Base-by-base conservation (phyloP, 192 early-diverging fungal genomes). In the Backusella sp. region DNA sequence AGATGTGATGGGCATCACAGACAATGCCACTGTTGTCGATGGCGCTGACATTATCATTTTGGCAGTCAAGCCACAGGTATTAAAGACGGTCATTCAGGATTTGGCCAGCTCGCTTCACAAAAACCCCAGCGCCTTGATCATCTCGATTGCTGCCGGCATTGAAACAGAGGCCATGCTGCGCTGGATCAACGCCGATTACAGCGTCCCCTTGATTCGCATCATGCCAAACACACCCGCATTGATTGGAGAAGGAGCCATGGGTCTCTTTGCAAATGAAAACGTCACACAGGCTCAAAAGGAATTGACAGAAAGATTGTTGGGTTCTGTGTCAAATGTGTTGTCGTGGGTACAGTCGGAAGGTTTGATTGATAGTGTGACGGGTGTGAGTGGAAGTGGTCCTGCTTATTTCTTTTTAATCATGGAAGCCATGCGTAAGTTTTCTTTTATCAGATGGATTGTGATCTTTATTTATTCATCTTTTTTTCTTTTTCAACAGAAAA, bases 221-320 rank as follows among this genome's bases (percentile, higher is more conserved):
- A 98, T 98, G 96, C 96, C 96, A 78, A 96, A 98, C 79, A 98
- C 96, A 34, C 96, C 96, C 11, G 92, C 95, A 6, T 80, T 98
- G 19, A 93, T 96, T 7, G 83, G 84, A 21, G 92, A 96, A 79
- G 96, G 96, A 19, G 96, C 94, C 0, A 85, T 94, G 4, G 95
- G 95, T 6, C 77, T 95, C 73, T 96, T 84, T 73, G 94, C 95
- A 1, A 86, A 88, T 26, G 46, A 72, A 3, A 80, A 73, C 2
- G 91, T 95, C 17, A 86, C 85, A 8, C 77, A 76, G 7, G 73
- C 56, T 19, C 94, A 96, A 79, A 88, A 89, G 39, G 53, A 84
- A 15, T 79, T 91, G 34, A 90, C 96, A 11, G 90, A 91, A 70
- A 86, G 84, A 11, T 86, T 98, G 14, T 82, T 95, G 71, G 68